Percentiles rank a stretch among this genome's conserved stretches.
phyloP scores from a whole-genome alignment of 2,329 filamentous ascomycete species.

The Metarhizium humberi region DNA sequence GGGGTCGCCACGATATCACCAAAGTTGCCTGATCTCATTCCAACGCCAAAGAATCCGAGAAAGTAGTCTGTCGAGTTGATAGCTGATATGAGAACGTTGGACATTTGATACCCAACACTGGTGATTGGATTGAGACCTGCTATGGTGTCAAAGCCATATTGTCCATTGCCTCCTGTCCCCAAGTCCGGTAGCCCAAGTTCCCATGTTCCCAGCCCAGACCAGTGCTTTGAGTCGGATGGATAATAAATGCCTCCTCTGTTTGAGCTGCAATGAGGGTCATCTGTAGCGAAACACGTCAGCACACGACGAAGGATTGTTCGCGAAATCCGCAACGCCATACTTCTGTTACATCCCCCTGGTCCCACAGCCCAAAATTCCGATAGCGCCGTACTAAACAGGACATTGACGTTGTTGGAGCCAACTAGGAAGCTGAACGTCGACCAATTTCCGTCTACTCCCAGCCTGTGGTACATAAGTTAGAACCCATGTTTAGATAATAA shows the following conservation, averaged over 20 bases:
- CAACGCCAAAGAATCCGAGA: constrained; percentile 46
- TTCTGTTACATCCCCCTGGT: constrained; percentile 41
- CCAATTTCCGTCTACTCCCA: constrained; percentile 62
- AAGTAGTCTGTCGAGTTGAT: constrained; percentile 48
- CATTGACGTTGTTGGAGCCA: constrained; percentile 30
- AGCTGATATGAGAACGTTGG: constrained; percentile 37
- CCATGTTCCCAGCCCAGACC: constrained; percentile 50
- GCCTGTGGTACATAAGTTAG: constrained; percentile 29
- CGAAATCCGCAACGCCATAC: constrained; percentile 24
- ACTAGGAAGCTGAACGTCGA: constrained; percentile 52
- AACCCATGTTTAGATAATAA: not conserved
- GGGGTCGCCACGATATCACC: constrained; percentile 37
- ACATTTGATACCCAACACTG: constrained; percentile 29
- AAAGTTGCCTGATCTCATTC: constrained; percentile 45
- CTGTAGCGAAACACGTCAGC: constrained; percentile 17
- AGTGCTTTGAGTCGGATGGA: constrained; percentile 42
- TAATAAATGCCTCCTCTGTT: constrained; percentile 53
- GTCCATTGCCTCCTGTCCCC: constrained; percentile 50
- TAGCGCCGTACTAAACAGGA: constrained; percentile 53
- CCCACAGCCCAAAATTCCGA: constrained; percentile 65
- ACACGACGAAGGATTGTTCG: not conserved
- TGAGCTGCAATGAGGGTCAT: constrained; percentile 42
- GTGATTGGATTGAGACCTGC: constrained; percentile 29
- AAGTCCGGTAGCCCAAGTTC: constrained; percentile 50
- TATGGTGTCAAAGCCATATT: constrained; percentile 51